Base-by-base conservation (phyloP, 1,284 basidiomycete species). In the Tilletia caries region DNA sequence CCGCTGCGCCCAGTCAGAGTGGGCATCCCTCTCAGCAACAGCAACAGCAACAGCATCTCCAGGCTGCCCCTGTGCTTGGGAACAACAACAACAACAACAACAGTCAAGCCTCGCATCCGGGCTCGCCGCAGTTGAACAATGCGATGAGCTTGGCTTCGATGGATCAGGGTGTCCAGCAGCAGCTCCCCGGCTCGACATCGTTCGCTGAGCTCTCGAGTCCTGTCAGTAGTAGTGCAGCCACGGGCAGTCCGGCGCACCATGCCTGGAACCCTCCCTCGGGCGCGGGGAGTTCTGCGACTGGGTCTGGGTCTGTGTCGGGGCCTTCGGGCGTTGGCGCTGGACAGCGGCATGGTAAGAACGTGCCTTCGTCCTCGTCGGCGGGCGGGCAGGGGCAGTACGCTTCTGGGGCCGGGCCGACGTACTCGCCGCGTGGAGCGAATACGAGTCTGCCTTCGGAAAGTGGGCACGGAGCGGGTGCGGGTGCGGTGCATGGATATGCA, bases 161-260 rank as follows among this genome's bases (percentile, higher is more conserved):
- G 86, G 94, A 95, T 82, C 93, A 95, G 81, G 91, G 91, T 77
- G n/a, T 23, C 10, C 48, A 50, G 48, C 48, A 50, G 48, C 48
- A 50, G n/a, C 10, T 12, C n/a, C 48, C 48, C n/a, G 48, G 48
- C 8, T 23, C 25, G 48, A 50, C 91, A 91, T 94, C 97, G 85
- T 92, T 92, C 44, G 93, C 97, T 84, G 94, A 94, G 50, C 92
- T 97, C 71, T 91, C 94, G 66, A 93, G 95, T 6, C 86, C 97
- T 70, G 86, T 97, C 73, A 97, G 97, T 86, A 89, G 89, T 67
- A 97, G 89, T 67, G 96, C 91, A 85, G 85, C 97, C 75, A 89
- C 95, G 68, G 94, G 97, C 77, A 85, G 96, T 52, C 94, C 95
- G 48, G 89, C 90, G 13, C 94, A n/a, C 8, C 48, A 50, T 50